Evolutionary conservation across 2,329 filamentous ascomycete species (phyloP), one percentile per base, ranked within the genome.

Genomic region (Aspergillus brasiliensis): DNA sequence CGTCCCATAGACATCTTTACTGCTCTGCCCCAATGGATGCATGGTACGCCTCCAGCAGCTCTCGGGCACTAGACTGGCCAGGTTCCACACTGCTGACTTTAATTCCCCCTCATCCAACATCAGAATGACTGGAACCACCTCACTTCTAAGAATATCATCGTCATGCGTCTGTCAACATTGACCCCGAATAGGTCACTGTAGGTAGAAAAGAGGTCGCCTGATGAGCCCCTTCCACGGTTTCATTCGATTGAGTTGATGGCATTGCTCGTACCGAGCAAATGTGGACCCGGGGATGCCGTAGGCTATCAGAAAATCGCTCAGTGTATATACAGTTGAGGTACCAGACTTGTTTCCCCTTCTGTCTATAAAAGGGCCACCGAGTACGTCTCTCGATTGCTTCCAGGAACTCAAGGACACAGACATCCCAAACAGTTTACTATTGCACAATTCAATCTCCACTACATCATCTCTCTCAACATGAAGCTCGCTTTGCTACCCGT

Each of bases 81-180:
- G 11, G 3, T 5, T 10, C 28, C 28, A 28, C 2, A 31, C 5
- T 31, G 11, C 28, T 4, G 11, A 11, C 28, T 31, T 31, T 31
- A 3, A 31, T 10, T 31, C 8, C 28, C 75, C 76, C 5, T 72
- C 56, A 8, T 10, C 8, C 3, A 31, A 10, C 28, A 31, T 31
- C 28, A 31, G 11, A 31, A 31, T 34, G 31, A 34, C 10, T 2
- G 31, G 31, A 34, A 34, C 31, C 13, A 11, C 5, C 31, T 34
- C 5, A 15, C 3, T 15, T 15, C 31, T 5, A 34, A 5, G 4
- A 34, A 13, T 15, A 13, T 0, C 31, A 34, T 10, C 40, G 40
- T 44, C 40, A 44, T 21, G 11, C 23, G 7, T 6, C 0, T 11
- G 40, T 44, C 40, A 44, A 21, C 19, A 23, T 44, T 23, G 2